Evolutionary conservation across 2,329 filamentous ascomycete genomes (phyloP).

Genomic region (Penicillium occitanis): DNA sequence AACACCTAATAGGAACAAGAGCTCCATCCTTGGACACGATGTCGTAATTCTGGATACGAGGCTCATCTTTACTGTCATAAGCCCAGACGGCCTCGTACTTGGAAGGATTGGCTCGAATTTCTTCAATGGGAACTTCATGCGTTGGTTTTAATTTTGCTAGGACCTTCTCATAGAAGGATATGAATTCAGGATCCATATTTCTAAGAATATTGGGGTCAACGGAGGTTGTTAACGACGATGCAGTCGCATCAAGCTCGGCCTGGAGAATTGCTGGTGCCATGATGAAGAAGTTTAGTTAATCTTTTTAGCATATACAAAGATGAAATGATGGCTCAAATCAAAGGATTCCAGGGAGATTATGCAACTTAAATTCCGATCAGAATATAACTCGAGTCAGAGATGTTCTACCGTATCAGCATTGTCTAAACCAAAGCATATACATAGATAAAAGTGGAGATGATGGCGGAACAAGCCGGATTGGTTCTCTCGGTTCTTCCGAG

Average conservation of each 20-base stretch:
- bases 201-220: not conserved
- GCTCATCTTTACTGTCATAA: constrained; percentile 8
- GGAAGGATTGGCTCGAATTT: constrained; percentile 41
- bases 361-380: not conserved
- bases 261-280: not conserved
- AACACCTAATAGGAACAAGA: not conserved
- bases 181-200: constrained; percentile 7
- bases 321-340: not conserved
- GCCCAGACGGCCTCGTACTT: constrained; percentile 31
- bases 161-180: not conserved
- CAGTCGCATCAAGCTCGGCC: not conserved
- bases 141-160: constrained; percentile 25
- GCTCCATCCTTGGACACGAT: constrained; percentile 3
- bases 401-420: not conserved
- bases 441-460: not conserved
- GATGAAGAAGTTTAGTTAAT: not conserved
- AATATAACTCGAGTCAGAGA: not conserved
- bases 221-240: not conserved
- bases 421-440: not conserved
- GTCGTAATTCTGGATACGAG: not conserved
- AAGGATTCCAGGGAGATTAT: not conserved
- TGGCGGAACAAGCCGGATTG: not conserved
- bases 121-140: constrained; percentile 44
- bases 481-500: constrained; percentile 1
- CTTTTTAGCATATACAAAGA: not conserved